Percentiles rank a stretch among this genome's conserved stretches.
These are phyloP conservation scores for Sphagnum contortum DNA, from an alignment of 225 moss, liverwort and hornwort species.

Conservation along the genomic window DNA sequence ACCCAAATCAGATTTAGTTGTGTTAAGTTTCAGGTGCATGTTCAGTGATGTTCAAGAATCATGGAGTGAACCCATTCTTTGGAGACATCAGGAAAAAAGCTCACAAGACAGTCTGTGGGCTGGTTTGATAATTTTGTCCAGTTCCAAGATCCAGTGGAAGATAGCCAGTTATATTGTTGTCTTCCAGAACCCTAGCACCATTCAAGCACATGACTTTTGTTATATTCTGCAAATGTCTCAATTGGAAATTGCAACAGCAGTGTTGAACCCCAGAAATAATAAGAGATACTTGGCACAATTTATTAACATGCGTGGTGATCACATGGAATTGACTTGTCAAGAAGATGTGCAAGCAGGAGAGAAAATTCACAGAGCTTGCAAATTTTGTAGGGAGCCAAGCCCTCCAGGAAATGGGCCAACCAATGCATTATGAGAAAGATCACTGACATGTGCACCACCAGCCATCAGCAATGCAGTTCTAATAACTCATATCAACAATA, in stretches of 20 bases:
- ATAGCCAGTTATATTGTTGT: constrained; percentile 30
- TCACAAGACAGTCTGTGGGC: constrained; percentile 4
- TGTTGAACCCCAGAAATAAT: background rate
- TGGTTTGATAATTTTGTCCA: constrained; percentile 7
- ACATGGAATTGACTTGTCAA: too few species aligned
- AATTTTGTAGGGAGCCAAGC: constrained; percentile 16
- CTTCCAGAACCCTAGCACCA: constrained; percentile 17
- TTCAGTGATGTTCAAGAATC: background rate
- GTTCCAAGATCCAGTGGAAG: constrained; percentile 37
- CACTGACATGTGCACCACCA: constrained; percentile 11
- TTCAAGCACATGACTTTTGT: background rate
- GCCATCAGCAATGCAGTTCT: too few species aligned
- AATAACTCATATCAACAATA: background rate
- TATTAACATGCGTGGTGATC: too few species aligned
- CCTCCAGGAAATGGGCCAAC: constrained; percentile 17
- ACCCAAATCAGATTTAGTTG: too few species aligned
- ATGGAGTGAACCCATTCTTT: background rate
- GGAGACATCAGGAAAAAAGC: background rate
- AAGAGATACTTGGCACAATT: too few species aligned
- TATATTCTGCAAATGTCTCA: background rate
- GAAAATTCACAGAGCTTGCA: constrained; percentile 29
- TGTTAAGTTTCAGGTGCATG: too few species aligned
- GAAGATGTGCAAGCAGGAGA: background rate
- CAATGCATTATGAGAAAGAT: constrained; percentile 28
- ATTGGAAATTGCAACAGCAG: background rate